Conservation (phyloP, 139 green algal genomes). For the Trebouxia sp. region DNA sequence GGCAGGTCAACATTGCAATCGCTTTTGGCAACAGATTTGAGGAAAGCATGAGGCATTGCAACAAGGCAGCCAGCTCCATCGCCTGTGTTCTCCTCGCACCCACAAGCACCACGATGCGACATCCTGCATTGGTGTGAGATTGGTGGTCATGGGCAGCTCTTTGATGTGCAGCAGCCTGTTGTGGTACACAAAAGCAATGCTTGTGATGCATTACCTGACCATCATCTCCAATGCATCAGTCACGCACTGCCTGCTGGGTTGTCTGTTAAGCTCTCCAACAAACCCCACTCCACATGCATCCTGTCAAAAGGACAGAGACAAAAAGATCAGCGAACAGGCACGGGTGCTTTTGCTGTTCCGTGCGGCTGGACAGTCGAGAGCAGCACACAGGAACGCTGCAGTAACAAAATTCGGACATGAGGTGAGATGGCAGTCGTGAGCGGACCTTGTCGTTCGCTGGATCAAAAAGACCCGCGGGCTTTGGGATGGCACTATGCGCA, state of each 20-base stretch:
- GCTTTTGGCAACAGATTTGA: constrained; percentile 60
- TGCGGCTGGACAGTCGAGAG: no score
- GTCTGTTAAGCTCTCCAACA: constrained; percentile 84
- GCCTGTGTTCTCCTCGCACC: constrained; percentile 93
- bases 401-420: no score
- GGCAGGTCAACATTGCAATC: constrained; percentile 77
- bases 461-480: constrained; percentile 31
- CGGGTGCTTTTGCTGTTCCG: no score
- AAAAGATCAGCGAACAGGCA: background rate
- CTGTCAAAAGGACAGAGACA: background rate
- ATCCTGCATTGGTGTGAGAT: constrained; percentile 68
- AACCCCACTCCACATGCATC: constrained; percentile 93
- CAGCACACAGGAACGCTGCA: no score
- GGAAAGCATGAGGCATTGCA: constrained; percentile 88
- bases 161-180: background rate
- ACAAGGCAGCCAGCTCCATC: constrained; percentile 94
- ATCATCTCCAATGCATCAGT: constrained; percentile 92
- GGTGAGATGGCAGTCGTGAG: no score
- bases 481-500: background rate
- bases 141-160: no score
- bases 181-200: no score
- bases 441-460: constrained; percentile 61
- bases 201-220: constrained; percentile 30
- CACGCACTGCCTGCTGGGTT: constrained; percentile 71
- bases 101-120: constrained; percentile 89